Percentiles rank a stretch among this genome's conserved stretches.
Evolutionary conservation across 495 filamentous ascomycete species (phyloP).

Genomic region (Annulohypoxylon bovei): DNA sequence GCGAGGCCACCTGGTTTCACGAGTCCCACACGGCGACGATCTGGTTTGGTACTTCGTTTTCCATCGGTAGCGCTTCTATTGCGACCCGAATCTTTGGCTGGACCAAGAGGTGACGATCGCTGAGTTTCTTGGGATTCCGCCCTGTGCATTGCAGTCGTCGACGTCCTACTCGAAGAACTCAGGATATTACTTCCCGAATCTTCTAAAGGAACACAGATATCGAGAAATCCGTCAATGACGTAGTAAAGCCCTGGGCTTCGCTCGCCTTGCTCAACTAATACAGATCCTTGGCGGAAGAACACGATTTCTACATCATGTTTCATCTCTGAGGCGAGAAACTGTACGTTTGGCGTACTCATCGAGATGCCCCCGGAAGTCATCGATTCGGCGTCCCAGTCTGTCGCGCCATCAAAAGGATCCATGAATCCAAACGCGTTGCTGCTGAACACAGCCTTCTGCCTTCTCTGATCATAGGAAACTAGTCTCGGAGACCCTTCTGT

Average conservation of each 20-base stretch:
- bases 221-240: conserved; percentile 95
- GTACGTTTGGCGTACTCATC: conserved; percentile 52
- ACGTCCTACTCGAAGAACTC: conserved; percentile 46
- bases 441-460: conserved; percentile 82
- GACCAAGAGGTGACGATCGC: conserved; percentile 33
- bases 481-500: conserved; percentile 85
- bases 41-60: conserved; percentile 33
- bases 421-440: conserved; percentile 95
- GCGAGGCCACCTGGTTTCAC: conserved; percentile 96
- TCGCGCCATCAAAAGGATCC: conserved; percentile 84
- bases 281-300: conserved; percentile 92
- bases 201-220: conserved; percentile 71
- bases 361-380: conserved; percentile 70
- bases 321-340: conserved; percentile 74
- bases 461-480: conserved; percentile 83
- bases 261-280: conserved; percentile 97
- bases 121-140: conserved; percentile 43
- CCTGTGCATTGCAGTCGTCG: conserved; percentile 49
- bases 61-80: conserved; percentile 17
- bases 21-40: conserved; percentile 77
- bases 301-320: conserved; percentile 96
- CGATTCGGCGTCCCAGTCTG: conserved; percentile 88
- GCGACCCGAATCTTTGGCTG: conserved; percentile 26
- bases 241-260: conserved; percentile 96
- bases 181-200: conserved; percentile 50